Evolutionary conservation across 2,329 filamentous ascomycete species (phyloP).

Genomic region (Ascochyta viciae-villosae): DNA sequence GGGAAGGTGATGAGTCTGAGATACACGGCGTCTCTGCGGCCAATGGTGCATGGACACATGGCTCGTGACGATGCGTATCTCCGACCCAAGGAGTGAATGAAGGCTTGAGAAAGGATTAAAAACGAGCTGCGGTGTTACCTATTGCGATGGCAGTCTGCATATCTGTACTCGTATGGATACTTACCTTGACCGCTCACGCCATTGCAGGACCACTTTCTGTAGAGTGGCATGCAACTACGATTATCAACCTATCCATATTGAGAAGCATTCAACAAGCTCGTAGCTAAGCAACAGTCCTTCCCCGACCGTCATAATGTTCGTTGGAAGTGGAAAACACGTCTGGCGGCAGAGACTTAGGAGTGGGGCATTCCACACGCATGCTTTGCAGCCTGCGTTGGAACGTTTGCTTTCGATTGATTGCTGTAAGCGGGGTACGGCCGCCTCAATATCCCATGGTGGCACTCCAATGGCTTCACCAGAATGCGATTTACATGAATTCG

Average conservation of each 20-base stretch:
- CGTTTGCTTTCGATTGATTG: not conserved
- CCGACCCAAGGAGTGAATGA: not conserved
- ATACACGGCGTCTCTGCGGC: slow-evolving; percentile 1
- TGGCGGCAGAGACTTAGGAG: not conserved
- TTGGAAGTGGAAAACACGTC: not conserved
- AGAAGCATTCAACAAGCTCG: not conserved
- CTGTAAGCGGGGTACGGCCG: not conserved
- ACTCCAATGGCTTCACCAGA: not conserved
- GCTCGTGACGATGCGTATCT: slow-evolving; percentile 1
- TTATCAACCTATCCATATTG: not conserved
- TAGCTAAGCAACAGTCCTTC: not conserved
- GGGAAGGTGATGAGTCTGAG: not conserved
- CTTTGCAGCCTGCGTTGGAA: not conserved
- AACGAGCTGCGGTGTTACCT: slow-evolving; percentile 2
- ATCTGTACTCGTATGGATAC: not conserved
- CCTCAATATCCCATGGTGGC: not conserved
- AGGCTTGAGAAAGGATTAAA: not conserved
- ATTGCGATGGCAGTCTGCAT: not conserved
- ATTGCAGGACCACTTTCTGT: slow-evolving; percentile 2
- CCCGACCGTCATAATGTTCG: not conserved
- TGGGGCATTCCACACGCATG: not conserved
- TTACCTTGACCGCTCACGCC: not conserved
- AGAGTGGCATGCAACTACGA: not conserved
- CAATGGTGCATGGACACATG: slow-evolving; percentile 4
- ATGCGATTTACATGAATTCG: not conserved